Base-by-base conservation (phyloP, 2,329 filamentous ascomycete genomes). In the Talaromyces rugulosus region DNA sequence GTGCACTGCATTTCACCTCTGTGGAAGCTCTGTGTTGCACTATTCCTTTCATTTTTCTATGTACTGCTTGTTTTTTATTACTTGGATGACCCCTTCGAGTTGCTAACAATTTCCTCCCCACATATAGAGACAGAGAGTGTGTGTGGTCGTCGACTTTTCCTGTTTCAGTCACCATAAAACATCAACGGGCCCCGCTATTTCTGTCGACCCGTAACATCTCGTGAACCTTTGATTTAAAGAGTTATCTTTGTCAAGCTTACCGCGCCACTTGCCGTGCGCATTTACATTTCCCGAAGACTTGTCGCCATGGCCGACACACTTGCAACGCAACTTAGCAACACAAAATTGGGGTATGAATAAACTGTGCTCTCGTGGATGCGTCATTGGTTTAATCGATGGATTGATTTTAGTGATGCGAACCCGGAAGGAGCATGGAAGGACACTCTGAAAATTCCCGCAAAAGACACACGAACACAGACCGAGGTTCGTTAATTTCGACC, bases 381-480 rank as follows among this genome's bases (percentile, higher is more conserved):
- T 57, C 47, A 56, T 59, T 58, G 23, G 50, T 31, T 55, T 60
- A 65, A 62, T 62, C 69, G 58, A 62, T 33, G 54, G 42, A 62
- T 62, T 61, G 55, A 56, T 40, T 63, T 36, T 64, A 78, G 77
- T 66, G 76, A 78, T 63, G 72, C 73, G 65, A 72, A 67, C 63
- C 62, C 72, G 69, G 77, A 80, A 55, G 66, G 68, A 56, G 76
- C 73, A 67, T 80, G 78, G 74, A 81, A 78, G 66, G 75, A 79
- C 56, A 72, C 77, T 54, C 68, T 82, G 64, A 81, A 81, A 63
- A 67, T 77, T 50, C 79, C 79, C 12, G 71, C 73, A 18, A 82
- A 81, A 70, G 80, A 82, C 70, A 73, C 72, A 60, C 75, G 80
- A 66, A 76, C 78, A 64, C 80, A 82, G 69, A 82, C 80, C 61